phyloP scores from a whole-genome alignment of 2,329 filamentous ascomycete genomes.

The Lecanicillium sp. region DNA sequence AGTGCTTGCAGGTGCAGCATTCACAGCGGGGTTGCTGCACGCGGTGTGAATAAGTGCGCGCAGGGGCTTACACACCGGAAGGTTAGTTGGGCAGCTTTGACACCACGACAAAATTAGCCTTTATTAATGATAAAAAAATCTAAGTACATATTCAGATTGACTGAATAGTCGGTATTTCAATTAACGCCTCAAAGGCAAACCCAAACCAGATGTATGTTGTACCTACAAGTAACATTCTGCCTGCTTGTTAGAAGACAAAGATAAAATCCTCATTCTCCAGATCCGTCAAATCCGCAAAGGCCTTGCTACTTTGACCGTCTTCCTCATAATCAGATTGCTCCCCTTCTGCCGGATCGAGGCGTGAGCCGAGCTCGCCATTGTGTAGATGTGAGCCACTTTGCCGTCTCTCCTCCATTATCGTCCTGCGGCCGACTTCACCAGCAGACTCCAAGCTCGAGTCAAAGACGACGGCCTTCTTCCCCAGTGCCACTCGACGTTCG shows the following conservation, averaged over 20 bases:
- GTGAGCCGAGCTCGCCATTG: constrained; percentile 6
- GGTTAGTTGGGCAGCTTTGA: too few relatives aligned
- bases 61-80: background rate
- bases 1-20: constrained; percentile 10
- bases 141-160: background rate
- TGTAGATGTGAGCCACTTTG: background rate
- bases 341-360: background rate
- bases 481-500: constrained; percentile 46
- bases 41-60: background rate
- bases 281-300: constrained; percentile 49
- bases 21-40: background rate
- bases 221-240: too few relatives aligned
- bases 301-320: constrained; percentile 19
- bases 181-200: constrained; percentile 21
- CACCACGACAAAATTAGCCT: background rate
- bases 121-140: too few relatives aligned
- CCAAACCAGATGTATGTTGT: background rate
- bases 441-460: constrained; percentile 54
- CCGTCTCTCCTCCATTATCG: constrained; percentile 20
- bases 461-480: constrained; percentile 52
- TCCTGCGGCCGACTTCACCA: constrained; percentile 35
- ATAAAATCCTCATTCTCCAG: constrained; percentile 59
- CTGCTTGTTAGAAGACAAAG: constrained; percentile 45
- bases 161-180: background rate
- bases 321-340: constrained; percentile 12